These are phyloP conservation scores for Moniliella sp. DNA, from an alignment of 1,284 basidiomycete species.

Conservation along the genomic window DNA sequence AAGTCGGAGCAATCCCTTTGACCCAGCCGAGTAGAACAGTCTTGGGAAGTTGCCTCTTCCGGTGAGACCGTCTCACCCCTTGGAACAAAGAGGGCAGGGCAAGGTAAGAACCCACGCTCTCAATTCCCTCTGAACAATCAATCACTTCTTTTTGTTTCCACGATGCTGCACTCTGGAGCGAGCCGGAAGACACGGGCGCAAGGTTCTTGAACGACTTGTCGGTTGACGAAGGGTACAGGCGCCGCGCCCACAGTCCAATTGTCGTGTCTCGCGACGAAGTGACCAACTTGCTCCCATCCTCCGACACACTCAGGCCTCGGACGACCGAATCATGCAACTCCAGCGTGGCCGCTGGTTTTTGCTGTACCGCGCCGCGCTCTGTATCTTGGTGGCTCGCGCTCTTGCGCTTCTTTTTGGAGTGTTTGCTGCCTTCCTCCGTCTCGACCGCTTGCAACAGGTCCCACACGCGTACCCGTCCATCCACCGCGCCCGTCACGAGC, in stretches of 20 bases:
- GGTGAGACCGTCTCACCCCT: neutral
- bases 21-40: slow-evolving; percentile 20
- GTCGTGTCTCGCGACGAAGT: slow-evolving; percentile 20
- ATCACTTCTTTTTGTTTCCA: no score
- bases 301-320: slow-evolving; percentile 14
- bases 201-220: slow-evolving; percentile 54
- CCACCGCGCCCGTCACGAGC: neutral
- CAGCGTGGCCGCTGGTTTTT: slow-evolving; percentile 14
- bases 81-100: slow-evolving; percentile 63
- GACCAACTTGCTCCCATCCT: slow-evolving; percentile 14
- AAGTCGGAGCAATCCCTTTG: slow-evolving; percentile 12
- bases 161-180: no score
- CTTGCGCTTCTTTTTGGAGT: no score
- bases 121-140: no score
- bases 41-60: slow-evolving; percentile 1
- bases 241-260: slow-evolving; percentile 20
- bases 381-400: no score
- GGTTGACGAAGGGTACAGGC: slow-evolving; percentile 36
- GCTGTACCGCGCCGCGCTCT: slow-evolving; percentile 42
- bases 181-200: no score
- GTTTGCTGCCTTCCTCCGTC: no score
- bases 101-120: no score
- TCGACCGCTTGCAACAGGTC: neutral
- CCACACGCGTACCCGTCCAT: neutral
- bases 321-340: slow-evolving; percentile 25